These are phyloP conservation scores for Dactylellina parvicollis DNA, from an alignment of 2,329 filamentous ascomycete genomes.

Conservation along the genomic window DNA sequence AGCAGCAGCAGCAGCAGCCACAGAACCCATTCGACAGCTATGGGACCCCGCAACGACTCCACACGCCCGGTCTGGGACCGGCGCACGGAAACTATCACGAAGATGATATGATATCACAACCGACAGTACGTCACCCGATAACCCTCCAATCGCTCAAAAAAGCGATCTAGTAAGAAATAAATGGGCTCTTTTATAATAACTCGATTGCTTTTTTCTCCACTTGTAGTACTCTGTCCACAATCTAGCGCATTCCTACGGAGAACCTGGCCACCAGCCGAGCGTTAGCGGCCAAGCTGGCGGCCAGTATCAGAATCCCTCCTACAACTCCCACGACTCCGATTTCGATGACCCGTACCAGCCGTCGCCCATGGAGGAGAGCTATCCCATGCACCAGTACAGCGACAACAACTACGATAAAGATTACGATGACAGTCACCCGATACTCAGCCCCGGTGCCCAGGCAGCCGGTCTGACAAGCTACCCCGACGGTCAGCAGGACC, in stretches of 20 bases:
- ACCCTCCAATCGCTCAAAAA: background rate
- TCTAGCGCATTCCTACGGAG: conserved; percentile 71
- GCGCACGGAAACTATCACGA: conserved; percentile 52
- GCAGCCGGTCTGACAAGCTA: conserved; percentile 31
- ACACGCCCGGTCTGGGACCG: conserved; percentile 45
- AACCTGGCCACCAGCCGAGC: conserved; percentile 67
- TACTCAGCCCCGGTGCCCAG: conserved; percentile 63
- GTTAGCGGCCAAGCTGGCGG: conserved; percentile 68
- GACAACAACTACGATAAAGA: conserved; percentile 60
- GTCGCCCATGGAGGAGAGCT: conserved; percentile 68
- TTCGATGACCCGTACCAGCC: conserved; percentile 85
- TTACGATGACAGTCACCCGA: conserved; percentile 69
- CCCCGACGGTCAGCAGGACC: conserved; percentile 57
- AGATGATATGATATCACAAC: conserved; percentile 44
- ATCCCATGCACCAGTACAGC: conserved; percentile 67
- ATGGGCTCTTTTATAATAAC: conserved; percentile 27
- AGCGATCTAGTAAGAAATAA: no score
- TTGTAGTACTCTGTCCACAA: conserved; percentile 75
- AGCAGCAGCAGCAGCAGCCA: conserved; percentile 20
- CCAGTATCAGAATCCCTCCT: conserved; percentile 73
- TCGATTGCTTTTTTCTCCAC: conserved; percentile 5
- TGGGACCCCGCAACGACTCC: conserved; percentile 33
- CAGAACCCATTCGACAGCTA: conserved; percentile 48
- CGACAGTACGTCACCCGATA: conserved; percentile 25
- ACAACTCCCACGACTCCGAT: conserved; percentile 87